These are phyloP conservation scores for Nissolia schottii DNA, from an alignment of 306 rosid genomes.

Conservation along the genomic window DNA sequence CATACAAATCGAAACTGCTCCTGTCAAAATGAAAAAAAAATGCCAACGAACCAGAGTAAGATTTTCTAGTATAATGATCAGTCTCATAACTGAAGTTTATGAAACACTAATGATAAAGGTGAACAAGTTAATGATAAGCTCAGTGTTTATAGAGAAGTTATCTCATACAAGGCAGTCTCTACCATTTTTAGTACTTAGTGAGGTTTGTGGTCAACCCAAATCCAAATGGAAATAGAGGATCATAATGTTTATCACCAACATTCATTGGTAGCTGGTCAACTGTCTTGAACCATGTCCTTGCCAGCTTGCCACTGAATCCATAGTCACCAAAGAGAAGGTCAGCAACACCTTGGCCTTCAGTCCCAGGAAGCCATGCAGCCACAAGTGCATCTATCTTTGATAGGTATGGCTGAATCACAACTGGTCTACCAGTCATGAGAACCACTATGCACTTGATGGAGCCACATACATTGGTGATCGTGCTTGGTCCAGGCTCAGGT, in stretches of 20 bases:
- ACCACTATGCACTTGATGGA: conserved; percentile 54
- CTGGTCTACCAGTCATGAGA: conserved; percentile 75
- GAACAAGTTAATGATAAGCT: not conserved
- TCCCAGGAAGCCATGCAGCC: conserved; percentile 92
- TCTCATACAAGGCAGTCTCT: not conserved
- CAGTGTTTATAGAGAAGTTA: not conserved
- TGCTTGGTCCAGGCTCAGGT: conserved; percentile 62
- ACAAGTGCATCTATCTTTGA: conserved; percentile 64
- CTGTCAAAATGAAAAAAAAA: not conserved
- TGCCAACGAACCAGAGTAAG: not conserved
- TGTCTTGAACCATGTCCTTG: conserved; percentile 79
- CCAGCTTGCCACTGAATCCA: conserved; percentile 78
- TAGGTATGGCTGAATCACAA: conserved; percentile 65
- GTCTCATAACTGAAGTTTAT: not conserved
- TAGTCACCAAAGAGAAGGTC: conserved; percentile 69
- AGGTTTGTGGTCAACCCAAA: conserved; percentile 67
- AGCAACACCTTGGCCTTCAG: conserved; percentile 90
- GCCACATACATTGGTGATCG: conserved; percentile 57
- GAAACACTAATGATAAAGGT: not conserved
- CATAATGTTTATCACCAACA: conserved; percentile 69
- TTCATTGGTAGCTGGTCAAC: conserved; percentile 83
- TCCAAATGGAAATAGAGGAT: conserved; percentile 74
- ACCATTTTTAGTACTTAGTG: conserved; percentile 7
- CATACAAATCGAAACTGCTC: too few relatives aligned
- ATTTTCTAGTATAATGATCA: not conserved